These are phyloP conservation scores for Maudiozyma serrabonitensis DNA, from an alignment of 805 yeast genomes.

Conservation along the genomic window DNA sequence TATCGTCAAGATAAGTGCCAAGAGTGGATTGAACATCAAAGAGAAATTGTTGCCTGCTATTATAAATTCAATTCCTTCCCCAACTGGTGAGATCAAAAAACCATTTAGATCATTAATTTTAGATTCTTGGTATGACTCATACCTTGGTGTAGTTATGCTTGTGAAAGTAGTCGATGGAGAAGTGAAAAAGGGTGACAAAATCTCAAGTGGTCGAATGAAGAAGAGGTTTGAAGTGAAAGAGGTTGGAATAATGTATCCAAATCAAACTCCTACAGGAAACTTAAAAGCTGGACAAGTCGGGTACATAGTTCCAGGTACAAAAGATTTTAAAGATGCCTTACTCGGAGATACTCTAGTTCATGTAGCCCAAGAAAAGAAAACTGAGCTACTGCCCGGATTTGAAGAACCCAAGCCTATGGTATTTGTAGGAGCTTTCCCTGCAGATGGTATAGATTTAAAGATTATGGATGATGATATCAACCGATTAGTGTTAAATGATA, in stretches of 20 bases:
- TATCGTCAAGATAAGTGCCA: conserved; percentile 81
- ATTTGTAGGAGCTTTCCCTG: conserved; percentile 95
- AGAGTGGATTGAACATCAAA: conserved; percentile 69
- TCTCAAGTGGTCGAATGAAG: conserved; percentile 68
- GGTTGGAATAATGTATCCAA: conserved; percentile 93
- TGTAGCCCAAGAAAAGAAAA: conserved; percentile 40
- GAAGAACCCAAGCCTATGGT: conserved; percentile 98
- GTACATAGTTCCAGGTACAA: conserved; percentile 91
- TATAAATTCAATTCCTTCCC: conserved; percentile 72
- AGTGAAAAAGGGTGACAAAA: conserved; percentile 62
- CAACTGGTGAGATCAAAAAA: conserved; percentile 50
- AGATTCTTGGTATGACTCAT: conserved; percentile 97
- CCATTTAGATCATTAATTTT: conserved; percentile 55
- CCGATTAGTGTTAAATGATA: conserved; percentile 80
- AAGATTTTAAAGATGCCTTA: conserved; percentile 71
- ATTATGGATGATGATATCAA: conserved; percentile 83
- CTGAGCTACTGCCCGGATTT: conserved; percentile 84
- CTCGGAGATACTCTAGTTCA: conserved; percentile 85
- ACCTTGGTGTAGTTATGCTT: conserved; percentile 80
- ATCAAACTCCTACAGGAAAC: conserved; percentile 51
- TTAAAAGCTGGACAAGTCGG: conserved; percentile 91
- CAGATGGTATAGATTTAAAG: conserved; percentile 86
- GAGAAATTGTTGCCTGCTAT: conserved; percentile 72
- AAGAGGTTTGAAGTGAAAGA: conserved; percentile 80
- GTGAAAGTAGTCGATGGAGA: conserved; percentile 80